Percentiles rank a stretch among this genome's conserved stretches.
phyloP scores from a whole-genome alignment of 2,329 filamentous ascomycete species.

The Alternaria panax region DNA sequence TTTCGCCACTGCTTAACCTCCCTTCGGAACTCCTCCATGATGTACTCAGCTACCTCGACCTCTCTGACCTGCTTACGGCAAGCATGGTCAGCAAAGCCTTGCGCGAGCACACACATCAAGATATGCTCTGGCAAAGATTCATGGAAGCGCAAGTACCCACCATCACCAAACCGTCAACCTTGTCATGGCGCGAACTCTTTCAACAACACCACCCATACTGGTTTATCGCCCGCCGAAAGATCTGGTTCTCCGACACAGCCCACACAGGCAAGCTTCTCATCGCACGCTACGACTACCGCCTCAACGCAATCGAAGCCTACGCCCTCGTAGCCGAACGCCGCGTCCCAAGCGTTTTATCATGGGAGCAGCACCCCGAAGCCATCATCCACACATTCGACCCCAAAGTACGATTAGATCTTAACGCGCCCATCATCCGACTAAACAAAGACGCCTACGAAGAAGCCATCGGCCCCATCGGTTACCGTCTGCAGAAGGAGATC shows the following conservation, averaged over 20 bases:
- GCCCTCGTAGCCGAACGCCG: slow-evolving; percentile 72
- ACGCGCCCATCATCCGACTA: slow-evolving; percentile 68
- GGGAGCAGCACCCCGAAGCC: slow-evolving; percentile 70
- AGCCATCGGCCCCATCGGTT: slow-evolving; percentile 27
- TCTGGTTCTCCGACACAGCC: slow-evolving; percentile 84
- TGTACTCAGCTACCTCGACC: slow-evolving; percentile 72
- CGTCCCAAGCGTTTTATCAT: slow-evolving; percentile 64
- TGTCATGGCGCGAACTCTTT: slow-evolving; percentile 75
- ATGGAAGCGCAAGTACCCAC: slow-evolving; percentile 69
- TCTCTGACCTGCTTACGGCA: slow-evolving; percentile 67
- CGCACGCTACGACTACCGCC: slow-evolving; percentile 75
- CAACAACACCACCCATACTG: slow-evolving; percentile 78
- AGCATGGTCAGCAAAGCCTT: slow-evolving; percentile 70
- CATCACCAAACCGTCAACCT: slow-evolving; percentile 60
- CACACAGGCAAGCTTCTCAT: slow-evolving; percentile 78
- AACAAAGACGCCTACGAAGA: slow-evolving; percentile 40
- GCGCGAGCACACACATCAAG: slow-evolving; percentile 65
- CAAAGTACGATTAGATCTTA: slow-evolving; percentile 72
- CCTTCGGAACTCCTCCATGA: slow-evolving; percentile 77
- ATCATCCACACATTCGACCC: slow-evolving; percentile 78
- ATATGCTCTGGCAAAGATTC: slow-evolving; percentile 74
- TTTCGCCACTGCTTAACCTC: slow-evolving; percentile 61
- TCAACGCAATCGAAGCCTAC: slow-evolving; percentile 82
- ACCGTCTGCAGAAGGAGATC: slow-evolving; percentile 60
- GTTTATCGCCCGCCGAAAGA: slow-evolving; percentile 80